These are phyloP conservation scores for Amanita rimosa DNA, from an alignment of 768 basidiomycete genomes.

Conservation along the genomic window DNA sequence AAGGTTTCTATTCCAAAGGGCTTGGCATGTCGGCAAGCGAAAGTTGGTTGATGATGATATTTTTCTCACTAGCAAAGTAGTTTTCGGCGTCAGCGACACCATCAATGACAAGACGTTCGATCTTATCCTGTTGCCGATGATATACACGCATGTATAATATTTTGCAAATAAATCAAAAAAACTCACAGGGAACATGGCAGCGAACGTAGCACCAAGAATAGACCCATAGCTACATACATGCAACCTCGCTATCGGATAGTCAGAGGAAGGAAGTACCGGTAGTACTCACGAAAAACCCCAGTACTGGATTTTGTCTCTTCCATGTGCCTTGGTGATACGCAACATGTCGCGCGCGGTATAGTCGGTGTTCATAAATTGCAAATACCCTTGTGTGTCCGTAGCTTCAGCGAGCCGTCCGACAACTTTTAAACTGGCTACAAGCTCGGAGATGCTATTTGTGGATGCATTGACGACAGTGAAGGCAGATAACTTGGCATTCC, in stretches of 20 bases:
- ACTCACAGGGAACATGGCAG: slow-evolving; percentile 14
- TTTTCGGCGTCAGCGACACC: slow-evolving; percentile 17
- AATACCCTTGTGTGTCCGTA: slow-evolving; percentile 21
- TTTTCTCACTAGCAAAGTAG: slow-evolving; percentile 14
- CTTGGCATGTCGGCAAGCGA: slow-evolving; percentile 16
- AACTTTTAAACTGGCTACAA: not conserved
- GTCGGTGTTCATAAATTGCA: slow-evolving; percentile 24
- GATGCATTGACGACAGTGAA: not conserved
- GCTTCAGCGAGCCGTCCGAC: slow-evolving; percentile 12
- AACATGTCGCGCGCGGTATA: slow-evolving; percentile 21
- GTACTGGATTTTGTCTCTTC: slow-evolving; percentile 20
- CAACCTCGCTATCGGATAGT: slow-evolving; percentile 8
- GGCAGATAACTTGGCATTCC: not conserved
- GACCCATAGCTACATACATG: slow-evolving; percentile 10
- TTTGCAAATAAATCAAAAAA: too few relatives aligned
- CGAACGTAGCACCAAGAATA: slow-evolving; percentile 14
- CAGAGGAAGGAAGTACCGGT: not conserved
- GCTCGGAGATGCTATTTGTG: not conserved
- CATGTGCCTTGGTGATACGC: slow-evolving; percentile 13
- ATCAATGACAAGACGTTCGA: slow-evolving; percentile 22
- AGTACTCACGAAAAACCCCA: slow-evolving; percentile 17
- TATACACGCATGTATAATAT: not conserved
- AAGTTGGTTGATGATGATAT: too few relatives aligned
- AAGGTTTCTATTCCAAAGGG: slow-evolving; percentile 23
- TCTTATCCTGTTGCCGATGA: slow-evolving; percentile 12